Evolutionary conservation across 352 stramenopile species (phyloP), one percentile per base, ranked within the genome.

Genomic region (Phytophthora niederhauseri): DNA sequence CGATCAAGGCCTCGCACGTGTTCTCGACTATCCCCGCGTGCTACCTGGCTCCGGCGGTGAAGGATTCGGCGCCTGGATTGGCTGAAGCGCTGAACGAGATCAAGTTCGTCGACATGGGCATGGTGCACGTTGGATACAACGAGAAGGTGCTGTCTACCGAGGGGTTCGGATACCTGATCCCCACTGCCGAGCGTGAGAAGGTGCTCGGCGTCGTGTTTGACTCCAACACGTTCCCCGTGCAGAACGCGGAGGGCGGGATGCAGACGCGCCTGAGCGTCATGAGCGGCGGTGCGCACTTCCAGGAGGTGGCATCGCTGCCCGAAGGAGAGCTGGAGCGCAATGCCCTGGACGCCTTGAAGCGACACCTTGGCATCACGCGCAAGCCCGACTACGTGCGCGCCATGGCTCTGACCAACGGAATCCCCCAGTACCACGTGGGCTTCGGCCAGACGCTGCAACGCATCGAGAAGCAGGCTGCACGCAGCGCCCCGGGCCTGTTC

Each of bases 101-200:
- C 65, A 76, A 87, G 55, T 97, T 89, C 31, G 84, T 92, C 34
- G 80, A 85, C 22, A 93, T 97, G 80, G 89, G 73, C 22, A 94
- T 93, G 61, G 79, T 96, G 14, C 91, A 96, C 55, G 75, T 96
- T 11, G 87, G 82, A 14, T 97, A 85, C 68, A 68, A 92, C 36
- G 66, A 77, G 0, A 64, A 78, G 17, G 73, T 93, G 66, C 72
- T 96, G 28, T 43, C 70, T 55, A 86, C 65, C 9, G 77, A 87
- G n/a, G 90, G 90, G 38, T 97, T 97, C 60, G 90, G 90, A 17
- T 95, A 97, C 53, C 80, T 97, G 48, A 79, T 97, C 17, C 90
- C 90, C 4, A 86, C 76, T 14, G 79, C 71, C 17, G 86, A 96
- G 64, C 80, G 80, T 31, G 74, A 96, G 61, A 78, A 81, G 24